Evolutionary conservation across 2,329 filamentous ascomycete genomes (phyloP).

Genomic region (Dryadomyces sulphureus): DNA sequence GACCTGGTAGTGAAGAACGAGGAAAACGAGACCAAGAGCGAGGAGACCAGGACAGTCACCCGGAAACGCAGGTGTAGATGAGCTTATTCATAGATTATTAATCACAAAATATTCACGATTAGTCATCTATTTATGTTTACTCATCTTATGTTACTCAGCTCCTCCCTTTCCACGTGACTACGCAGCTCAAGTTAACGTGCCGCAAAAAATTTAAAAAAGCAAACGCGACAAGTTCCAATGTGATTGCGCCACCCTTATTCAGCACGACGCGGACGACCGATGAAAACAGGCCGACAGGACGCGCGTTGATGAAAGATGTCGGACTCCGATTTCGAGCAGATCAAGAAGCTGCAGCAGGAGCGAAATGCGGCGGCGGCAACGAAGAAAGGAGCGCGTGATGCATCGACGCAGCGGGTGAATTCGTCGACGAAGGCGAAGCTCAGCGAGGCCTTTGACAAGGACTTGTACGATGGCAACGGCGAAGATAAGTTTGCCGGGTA

Average conservation of each 20-base stretch:
- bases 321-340: conserved; percentile 74
- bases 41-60: background rate
- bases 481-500: conserved; percentile 79
- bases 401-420: conserved; percentile 67
- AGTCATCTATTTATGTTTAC: background rate
- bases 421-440: conserved; percentile 80
- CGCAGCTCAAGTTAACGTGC: background rate
- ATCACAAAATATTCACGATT: too few species aligned
- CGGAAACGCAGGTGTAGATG: background rate
- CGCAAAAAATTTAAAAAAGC: background rate
- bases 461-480: conserved; percentile 63
- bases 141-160: background rate
- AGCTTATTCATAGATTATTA: background rate
- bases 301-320: conserved; percentile 48
- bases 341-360: conserved; percentile 82
- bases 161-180: too few species aligned
- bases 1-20: background rate
- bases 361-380: conserved; percentile 66
- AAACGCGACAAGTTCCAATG: background rate
- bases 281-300: too few species aligned
- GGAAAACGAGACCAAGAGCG: background rate
- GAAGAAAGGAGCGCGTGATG: conserved; percentile 73
- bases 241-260: background rate
- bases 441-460: conserved; percentile 76
- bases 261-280: background rate